Evolutionary conservation across 148 eudicot genomes (phyloP).

Genomic region (Nepenthes mirabilis): DNA sequence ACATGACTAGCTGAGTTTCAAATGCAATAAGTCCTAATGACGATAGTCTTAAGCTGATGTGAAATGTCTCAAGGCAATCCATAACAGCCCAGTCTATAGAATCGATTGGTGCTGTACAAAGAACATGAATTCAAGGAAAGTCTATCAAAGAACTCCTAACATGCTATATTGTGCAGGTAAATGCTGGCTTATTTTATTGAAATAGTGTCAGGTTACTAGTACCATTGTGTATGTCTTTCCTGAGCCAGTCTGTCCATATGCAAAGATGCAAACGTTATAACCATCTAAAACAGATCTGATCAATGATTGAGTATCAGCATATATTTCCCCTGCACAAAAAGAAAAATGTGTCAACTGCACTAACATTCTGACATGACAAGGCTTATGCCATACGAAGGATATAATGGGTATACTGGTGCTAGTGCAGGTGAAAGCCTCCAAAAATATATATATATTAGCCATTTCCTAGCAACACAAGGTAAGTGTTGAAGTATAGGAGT

Average conservation of each 20-base stretch:
- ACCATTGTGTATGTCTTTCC: slow-evolving; percentile 99
- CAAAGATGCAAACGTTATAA: slow-evolving; percentile 87
- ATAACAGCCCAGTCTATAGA: background rate
- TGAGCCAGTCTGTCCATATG: slow-evolving; percentile 98
- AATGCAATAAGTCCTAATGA: no score
- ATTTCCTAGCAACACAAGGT: no score
- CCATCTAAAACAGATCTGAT: slow-evolving; percentile 92
- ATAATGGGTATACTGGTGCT: no score
- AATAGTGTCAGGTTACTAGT: slow-evolving; percentile 1
- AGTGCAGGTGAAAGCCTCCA: no score
- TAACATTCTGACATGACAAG: background rate
- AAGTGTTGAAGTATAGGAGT: no score
- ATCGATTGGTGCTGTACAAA: background rate
- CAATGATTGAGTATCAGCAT: slow-evolving; percentile 74
- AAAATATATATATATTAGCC: no score
- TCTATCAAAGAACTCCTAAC: background rate
- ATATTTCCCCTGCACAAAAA: slow-evolving; percentile 68
- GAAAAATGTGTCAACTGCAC: background rate
- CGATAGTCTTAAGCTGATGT: no score
- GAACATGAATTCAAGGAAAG: background rate
- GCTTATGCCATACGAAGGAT: background rate
- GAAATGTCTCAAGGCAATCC: background rate
- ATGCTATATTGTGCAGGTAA: no score
- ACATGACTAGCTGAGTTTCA: no score
- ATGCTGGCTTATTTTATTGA: background rate